Evolutionary conservation across 75 land plant species (phyloP), one percentile per base, ranked within the genome.

Genomic region (Pinus albicaulis): DNA sequence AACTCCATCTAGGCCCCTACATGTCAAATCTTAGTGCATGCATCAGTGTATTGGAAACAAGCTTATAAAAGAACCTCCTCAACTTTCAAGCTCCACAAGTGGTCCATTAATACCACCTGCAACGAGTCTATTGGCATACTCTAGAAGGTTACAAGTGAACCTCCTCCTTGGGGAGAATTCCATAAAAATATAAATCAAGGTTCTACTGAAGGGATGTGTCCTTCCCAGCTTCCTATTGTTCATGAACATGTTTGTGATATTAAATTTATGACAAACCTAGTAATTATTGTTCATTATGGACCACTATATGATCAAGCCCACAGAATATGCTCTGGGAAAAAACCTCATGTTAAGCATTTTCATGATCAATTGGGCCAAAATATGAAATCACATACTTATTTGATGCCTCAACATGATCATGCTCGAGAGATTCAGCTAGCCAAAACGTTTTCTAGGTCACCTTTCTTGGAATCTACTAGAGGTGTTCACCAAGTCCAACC

Each of bases 311-410:
- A 66, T 66, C 48, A 28, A n/a, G 20, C 11, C 22, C 70, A 66
- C 38, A 10, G 28, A 3, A 26, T 19, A 6, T 8, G 20, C 8
- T 31, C 20, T 66, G 70, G 70, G 48, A 56, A 48, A 26, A 3
- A 31, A 31, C 31, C 73, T 52, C 56, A 53, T 52, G 7, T 0
- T 22, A 25, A 22, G 56, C 26, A 24, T 24, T 38, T 71, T 20
- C 56, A 48, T 24, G 56, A 72, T 72, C 31, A 15, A 72, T 12
- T 48, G 17, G 31, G 73, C 53, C 73, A 72, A 72, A 25, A 26
- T 52, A 1, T 24, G 52, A 57, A 8, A 72, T 22, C 13, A 25
- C 34, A 17, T 0, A n/a, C 12, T n/a, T 58, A 4, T 19, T 7
- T 0, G 0, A 58, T 10, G n/a, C n/a, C 60, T 3, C 8, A 72